Evolutionary conservation across 768 basidiomycete species (phyloP).

Genomic region (Ephemerocybe angulata): DNA sequence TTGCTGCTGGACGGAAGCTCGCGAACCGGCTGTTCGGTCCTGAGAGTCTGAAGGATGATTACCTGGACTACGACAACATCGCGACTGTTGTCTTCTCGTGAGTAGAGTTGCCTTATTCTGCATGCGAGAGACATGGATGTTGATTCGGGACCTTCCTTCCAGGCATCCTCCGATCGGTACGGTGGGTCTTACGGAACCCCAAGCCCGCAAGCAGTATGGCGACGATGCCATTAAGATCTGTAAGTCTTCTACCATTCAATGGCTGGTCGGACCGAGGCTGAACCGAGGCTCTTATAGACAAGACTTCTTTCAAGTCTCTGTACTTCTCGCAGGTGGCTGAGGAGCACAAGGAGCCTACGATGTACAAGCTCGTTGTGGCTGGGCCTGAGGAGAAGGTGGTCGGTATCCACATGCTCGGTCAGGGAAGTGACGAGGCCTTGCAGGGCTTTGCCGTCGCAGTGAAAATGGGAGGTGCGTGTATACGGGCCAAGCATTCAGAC

Average conservation of each 20-base stretch:
- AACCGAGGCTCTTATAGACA: conserved; percentile 45
- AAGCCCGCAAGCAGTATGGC: conserved; percentile 87
- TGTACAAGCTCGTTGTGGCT: conserved; percentile 86
- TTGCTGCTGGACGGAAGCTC: conserved; percentile 88
- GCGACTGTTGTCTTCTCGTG: conserved; percentile 96
- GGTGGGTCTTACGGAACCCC: conserved; percentile 89
- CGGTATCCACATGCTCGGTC: conserved; percentile 91
- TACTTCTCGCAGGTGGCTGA: conserved; percentile 92
- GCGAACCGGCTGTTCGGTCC: conserved; percentile 90
- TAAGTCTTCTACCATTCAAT: conserved; percentile 36
- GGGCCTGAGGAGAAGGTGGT: conserved; percentile 93
- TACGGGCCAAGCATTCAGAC: not conserved
- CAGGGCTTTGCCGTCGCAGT: conserved; percentile 98
- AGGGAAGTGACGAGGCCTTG: conserved; percentile 89
- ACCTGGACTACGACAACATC: conserved; percentile 85
- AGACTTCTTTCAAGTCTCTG: conserved; percentile 74
- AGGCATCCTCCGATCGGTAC: conserved; percentile 96
- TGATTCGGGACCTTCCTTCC: conserved; percentile 4
- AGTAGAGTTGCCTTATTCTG: conserved; percentile 29
- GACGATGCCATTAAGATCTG: conserved; percentile 87
- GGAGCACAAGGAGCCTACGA: conserved; percentile 89
- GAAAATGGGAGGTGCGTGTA: conserved; percentile 81
- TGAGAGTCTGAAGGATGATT: conserved; percentile 80
- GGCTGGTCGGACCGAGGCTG: not conserved
- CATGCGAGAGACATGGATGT: not conserved